phyloP scores from a whole-genome alignment of 75 land plant species.

The Isoetes taiwanensis region DNA sequence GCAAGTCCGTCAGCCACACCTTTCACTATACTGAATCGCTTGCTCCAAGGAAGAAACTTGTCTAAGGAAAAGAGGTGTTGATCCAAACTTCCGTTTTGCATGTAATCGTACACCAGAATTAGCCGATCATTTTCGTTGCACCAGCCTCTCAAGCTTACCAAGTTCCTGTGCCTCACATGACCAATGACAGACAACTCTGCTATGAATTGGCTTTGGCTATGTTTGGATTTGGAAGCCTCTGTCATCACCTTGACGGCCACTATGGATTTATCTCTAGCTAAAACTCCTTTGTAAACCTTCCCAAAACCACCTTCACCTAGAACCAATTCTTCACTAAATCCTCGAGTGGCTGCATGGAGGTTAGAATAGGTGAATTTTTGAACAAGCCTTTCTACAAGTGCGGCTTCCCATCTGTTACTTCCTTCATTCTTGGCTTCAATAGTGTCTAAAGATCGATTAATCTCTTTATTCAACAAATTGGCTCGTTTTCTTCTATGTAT shows the following conservation, averaged over 20 bases:
- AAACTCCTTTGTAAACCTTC: background rate
- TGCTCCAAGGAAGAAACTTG: background rate
- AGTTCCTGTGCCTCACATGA: background rate
- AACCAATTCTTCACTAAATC: background rate
- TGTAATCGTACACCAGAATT: background rate
- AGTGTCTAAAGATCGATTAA: no score
- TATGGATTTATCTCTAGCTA: background rate
- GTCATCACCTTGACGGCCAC: background rate
- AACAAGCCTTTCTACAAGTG: no score
- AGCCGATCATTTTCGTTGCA: background rate
- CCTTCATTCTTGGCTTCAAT: no score
- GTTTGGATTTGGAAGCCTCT: constrained; percentile 1
- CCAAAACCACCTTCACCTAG: background rate
- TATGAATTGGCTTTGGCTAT: background rate
- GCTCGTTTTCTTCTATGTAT: no score
- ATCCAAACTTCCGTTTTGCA: constrained; percentile 1
- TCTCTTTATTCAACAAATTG: no score
- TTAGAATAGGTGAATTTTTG: background rate
- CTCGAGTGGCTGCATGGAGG: background rate
- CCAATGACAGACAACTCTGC: background rate
- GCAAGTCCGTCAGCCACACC: background rate
- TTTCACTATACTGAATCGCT: background rate
- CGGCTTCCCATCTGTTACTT: no score
- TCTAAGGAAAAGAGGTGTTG: background rate
- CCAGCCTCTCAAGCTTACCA: background rate